These are phyloP conservation scores for Entoloma clypeatum DNA, from an alignment of 1,284 basidiomycete genomes.

Conservation along the genomic window DNA sequence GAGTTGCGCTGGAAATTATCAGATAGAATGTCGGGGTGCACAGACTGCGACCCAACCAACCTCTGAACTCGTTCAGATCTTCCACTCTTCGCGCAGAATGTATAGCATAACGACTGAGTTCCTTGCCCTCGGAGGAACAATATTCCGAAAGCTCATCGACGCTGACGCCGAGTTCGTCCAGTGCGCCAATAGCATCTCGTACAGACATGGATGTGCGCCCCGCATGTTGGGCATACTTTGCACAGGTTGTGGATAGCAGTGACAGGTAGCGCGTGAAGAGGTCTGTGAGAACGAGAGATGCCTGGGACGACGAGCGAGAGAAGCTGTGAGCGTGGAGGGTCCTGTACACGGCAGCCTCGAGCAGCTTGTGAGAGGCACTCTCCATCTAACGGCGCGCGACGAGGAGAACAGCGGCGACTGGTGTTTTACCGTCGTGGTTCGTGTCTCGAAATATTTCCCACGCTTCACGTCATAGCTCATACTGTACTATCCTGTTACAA, in stretches of 20 bases:
- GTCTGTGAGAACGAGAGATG: slow-evolving; percentile 64
- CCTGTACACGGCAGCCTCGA: slow-evolving; percentile 63
- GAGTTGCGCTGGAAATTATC: slow-evolving; percentile 49
- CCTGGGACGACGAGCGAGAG: slow-evolving; percentile 66
- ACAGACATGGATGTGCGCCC: slow-evolving; percentile 54
- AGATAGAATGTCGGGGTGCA: slow-evolving; percentile 16
- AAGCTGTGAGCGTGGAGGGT: slow-evolving; percentile 74
- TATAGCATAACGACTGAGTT: slow-evolving; percentile 60
- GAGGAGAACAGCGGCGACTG: slow-evolving; percentile 13
- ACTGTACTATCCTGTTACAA: slow-evolving; percentile 9
- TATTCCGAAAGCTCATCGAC: slow-evolving; percentile 69
- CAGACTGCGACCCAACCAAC: slow-evolving; percentile 39
- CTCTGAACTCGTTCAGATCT: slow-evolving; percentile 66
- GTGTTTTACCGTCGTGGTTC: slow-evolving; percentile 15
- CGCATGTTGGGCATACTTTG: slow-evolving; percentile 68
- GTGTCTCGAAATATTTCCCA: slow-evolving; percentile 14
- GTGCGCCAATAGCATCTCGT: slow-evolving; percentile 57
- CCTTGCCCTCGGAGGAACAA: slow-evolving; percentile 55
- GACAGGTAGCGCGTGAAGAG: slow-evolving; percentile 67
- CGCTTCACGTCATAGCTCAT: slow-evolving; percentile 2
- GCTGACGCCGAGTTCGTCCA: slow-evolving; percentile 68
- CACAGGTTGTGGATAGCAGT: slow-evolving; percentile 59
- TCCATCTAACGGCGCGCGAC: slow-evolving; percentile 35
- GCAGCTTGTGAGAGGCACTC: slow-evolving; percentile 40
- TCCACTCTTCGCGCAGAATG: slow-evolving; percentile 60